Conservation (phyloP, 2,329 filamentous ascomycete species). For the Aureobasidium sp. region DNA sequence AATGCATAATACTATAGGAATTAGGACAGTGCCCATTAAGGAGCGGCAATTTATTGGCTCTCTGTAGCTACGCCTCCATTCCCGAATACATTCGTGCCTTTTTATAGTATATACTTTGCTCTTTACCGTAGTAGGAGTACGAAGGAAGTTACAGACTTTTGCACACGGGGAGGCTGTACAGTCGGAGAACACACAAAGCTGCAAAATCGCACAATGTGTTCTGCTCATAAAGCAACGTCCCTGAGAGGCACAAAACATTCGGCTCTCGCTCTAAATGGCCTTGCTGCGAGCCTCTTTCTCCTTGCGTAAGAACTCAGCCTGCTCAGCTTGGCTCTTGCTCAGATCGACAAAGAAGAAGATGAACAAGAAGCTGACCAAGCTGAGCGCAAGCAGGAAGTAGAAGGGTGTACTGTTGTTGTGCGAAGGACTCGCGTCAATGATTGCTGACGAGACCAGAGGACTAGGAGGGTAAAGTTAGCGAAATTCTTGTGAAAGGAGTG, state of each 20-base stretch:
- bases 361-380: constrained; percentile 44
- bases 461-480: not conserved
- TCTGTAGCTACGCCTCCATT: too few relatives aligned
- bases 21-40: too few relatives aligned
- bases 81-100: too few relatives aligned
- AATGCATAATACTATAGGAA: too few relatives aligned
- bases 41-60: too few relatives aligned
- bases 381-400: constrained; percentile 56
- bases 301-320: constrained; percentile 44
- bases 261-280: not conserved
- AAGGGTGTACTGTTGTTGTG: constrained; percentile 55
- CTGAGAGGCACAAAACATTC: not conserved
- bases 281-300: constrained; percentile 13
- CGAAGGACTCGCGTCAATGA: constrained; percentile 52
- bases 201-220: not conserved
- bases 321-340: constrained; percentile 51
- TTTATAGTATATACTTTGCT: too few relatives aligned
- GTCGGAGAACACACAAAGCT: too few relatives aligned
- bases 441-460: constrained; percentile 58
- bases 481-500: not conserved
- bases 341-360: constrained; percentile 51
- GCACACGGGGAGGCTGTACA: too few relatives aligned
- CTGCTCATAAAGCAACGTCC: not conserved
- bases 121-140: too few relatives aligned
- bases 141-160: too few relatives aligned